Base-by-base conservation (phyloP, 768 basidiomycete genomes). In the Lactarius evosmus region DNA sequence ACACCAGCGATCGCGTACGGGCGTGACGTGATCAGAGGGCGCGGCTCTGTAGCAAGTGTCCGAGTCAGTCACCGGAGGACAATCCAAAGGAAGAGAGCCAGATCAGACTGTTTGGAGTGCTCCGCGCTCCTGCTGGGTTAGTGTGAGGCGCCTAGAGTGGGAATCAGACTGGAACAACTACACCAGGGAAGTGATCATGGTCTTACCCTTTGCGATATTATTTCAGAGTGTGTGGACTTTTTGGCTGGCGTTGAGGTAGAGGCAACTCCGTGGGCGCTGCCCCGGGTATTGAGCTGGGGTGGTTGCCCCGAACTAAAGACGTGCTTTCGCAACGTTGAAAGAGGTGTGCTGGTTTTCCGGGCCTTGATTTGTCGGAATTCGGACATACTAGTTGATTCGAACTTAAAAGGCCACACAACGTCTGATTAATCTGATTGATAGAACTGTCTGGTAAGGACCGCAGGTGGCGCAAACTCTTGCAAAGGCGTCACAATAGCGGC, bases 1-100 rank as follows among this genome's bases (percentile, higher is more conserved):
- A 65, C 64, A 51, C 64, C 59, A 36, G 50, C 55, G 7, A 65
- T 61, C 8, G 30, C 22, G 29, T 65, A 65, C 9, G 59, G 55
- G 7, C 27, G 59, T 38, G 64, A 56, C 3, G 64, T 65, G 12
- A 65, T 52, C 8, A 65, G 27, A n/a, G 32, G 19, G 29, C 46
- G 59, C 25, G 30, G 59, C 12, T 25, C 59, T 65, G 40, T 33
- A 50, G 16, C 25, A 34, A 22, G 25, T 25, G 7, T n/a, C 2
- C 27, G 52, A 22, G 30, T 65, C 32, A 56, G 55, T 16, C 27
- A 14, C 30, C 29, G n/a, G 2, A 19, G 14, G 7, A 29, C 30
- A 56, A 54, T 7, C 8, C 8, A 53, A 53, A 50, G 2, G 32
- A 40, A 33, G 29, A 34, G 32, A 3, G 29, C 33, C 33, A 16